phyloP scores from a whole-genome alignment of 2,329 filamentous ascomycete species.

The Geosmithia flava region DNA sequence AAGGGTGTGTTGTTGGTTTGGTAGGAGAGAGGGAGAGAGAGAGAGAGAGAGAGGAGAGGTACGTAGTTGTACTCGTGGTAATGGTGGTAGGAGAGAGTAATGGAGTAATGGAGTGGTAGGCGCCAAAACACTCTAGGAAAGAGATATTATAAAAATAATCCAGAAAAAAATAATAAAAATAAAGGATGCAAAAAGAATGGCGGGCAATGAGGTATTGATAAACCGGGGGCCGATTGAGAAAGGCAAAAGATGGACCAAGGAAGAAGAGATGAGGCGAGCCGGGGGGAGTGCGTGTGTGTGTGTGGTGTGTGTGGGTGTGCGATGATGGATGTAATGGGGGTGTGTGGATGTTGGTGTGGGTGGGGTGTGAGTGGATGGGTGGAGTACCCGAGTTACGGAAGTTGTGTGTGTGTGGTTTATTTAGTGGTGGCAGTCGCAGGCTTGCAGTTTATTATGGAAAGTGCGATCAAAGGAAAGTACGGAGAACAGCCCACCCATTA shows the following conservation, averaged over 20 bases:
- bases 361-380: not conserved
- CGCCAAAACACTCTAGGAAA: not conserved
- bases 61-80: too few species aligned
- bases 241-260: not conserved
- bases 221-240: not conserved
- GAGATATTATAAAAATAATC: not conserved
- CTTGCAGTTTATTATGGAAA: too few species aligned
- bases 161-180: not conserved
- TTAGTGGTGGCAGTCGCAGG: too few species aligned
- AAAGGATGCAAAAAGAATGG: not conserved
- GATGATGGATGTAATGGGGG: not conserved
- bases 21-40: too few species aligned
- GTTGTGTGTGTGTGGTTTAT: too few species aligned
- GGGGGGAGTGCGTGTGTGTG: not conserved
- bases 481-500: too few species aligned
- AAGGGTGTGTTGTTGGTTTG: constrained; percentile 2
- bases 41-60: too few species aligned
- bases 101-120: too few species aligned
- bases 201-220: not conserved
- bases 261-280: not conserved
- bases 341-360: too few species aligned
- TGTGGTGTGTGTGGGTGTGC: not conserved
- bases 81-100: too few species aligned
- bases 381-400: not conserved
- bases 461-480: too few species aligned